Base-by-base conservation (phyloP, 441 rosid genomes). In the Manihot esculenta region DNA sequence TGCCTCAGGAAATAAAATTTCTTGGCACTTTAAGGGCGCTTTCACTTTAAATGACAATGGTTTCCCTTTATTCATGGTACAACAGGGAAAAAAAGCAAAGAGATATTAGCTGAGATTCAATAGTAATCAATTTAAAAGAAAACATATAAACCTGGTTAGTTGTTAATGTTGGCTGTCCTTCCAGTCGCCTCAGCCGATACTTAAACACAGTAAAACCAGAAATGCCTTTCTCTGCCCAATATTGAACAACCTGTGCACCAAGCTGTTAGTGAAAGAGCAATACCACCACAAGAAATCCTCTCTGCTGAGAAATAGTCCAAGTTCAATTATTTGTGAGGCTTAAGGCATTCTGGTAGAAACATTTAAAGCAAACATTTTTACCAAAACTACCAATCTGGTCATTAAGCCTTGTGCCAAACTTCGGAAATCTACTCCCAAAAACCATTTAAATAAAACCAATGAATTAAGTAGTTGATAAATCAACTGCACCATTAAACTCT, bases 181-280 rank as follows among this genome's bases (percentile, higher is more conserved):
- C 87, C 42, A 84, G 38, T 65, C 94, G 81, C 77, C 76, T 82
- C 68, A 92, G 80, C 11, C 76, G 80, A 79, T 69, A 89, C 73
- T 89, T 89, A 78, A 64, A 92, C 64, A 92, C 96, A 17, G 89
- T 89, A 71, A 80, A 92, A 64, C 97, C 97, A 69, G 94, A 92
- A 73, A 87, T 71, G 9, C 96, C 96, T 62, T 89, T 86, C 65
- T 89, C 89, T 13, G 91, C 92, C 94, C 96, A 89, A 76, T 75
- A 88, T 64, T 86, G 65, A 62, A 76, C 78, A 78, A 89, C 97
- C 96, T 89, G 74, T 56, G 72, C 66, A 74, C 17, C 74, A 20
- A 14, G 72, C n/a, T 26, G 5, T 33, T 49, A 51, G 24, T 8
- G 9, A 20, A 65, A 61, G 24, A 48, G 55, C 2, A 56, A 41